Base-by-base conservation (phyloP, 371 early-diverging fungal species). In the Mortierella sp. region DNA sequence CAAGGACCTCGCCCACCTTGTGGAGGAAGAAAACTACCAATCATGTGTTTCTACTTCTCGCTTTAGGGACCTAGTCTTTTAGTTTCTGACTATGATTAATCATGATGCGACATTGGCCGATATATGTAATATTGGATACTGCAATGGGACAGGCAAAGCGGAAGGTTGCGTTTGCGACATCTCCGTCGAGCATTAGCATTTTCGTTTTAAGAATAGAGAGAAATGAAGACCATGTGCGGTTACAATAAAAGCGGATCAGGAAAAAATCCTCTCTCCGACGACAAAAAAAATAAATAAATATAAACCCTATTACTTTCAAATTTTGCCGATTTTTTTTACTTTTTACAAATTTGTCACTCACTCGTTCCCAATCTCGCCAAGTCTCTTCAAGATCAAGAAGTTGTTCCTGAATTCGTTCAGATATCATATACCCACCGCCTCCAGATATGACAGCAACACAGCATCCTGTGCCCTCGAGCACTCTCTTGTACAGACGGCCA, bases 131-230 rank as follows among this genome's bases (percentile, higher is more conserved):
- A n/a, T n/a, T n/a, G n/a, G n/a, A n/a, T n/a, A n/a, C n/a, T n/a
- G n/a, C n/a, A 43, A 43, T 13, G 15, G 15, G 43, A 13, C n/a
- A 43, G 2, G 15, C 7, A 43, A 43, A 43, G 15, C 43, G 4
- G 35, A 31, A 31, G 55, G 22, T 54, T 54, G 55, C 23, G 29
- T 26, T 26, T 54, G 55, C 55, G 55, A 54, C 55, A 54, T 54
- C 31, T 54, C 13, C 28, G 55, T 54, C 19, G 7, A 54, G 23
- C 55, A 51, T 51, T 51, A 26, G 53, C 53, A 51, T 51, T 26
- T 51, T 51, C 6, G 55, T 49, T 49, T 10, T 35, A 6, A 10
- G 35, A 35, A n/a, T n/a, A n/a, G 6, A 35, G 9, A 35, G 35
- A 10, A 35, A 35, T 35, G 9, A 35, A 35, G 35, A 6, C 51